Evolutionary conservation across 805 yeast species (phyloP), one percentile per base, ranked within the genome.

Genomic region (Schwanniomyces yamadae): DNA sequence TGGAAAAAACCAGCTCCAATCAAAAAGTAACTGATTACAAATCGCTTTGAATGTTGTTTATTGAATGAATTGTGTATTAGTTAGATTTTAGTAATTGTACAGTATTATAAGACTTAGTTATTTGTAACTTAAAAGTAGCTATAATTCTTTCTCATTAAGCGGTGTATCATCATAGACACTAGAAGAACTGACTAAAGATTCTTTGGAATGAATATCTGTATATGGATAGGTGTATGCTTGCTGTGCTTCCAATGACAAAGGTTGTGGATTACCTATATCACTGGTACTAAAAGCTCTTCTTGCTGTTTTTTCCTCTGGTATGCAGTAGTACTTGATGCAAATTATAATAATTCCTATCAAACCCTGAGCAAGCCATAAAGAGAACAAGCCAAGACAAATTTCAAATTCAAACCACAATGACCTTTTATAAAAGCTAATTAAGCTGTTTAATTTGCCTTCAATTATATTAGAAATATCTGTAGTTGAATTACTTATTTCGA

Each of bases 1-100:
- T 82, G 87, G 85, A 76, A 77, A 52, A 76, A 69, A 46, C 85
- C 85, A 5, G 72, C 73, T 2, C 66, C 73, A 7, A 63, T 60
- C 35, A 67, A 67, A 54, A 63, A 63, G 42, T 58, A 48, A 42
- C 13, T 13, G 8, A 3, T 27, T 10, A 16, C 17, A 16, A 27
- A 27, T 27, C n/a, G n/a, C n/a, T 27, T 16, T 27, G 29, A 27
- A 27, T 15, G 15, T 16, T 27, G 20, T 27, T 16, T 27, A 27
- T 16, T 15, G 14, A 27, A 10, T 27, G 11, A 16, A 12, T 22
- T n/a, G n/a, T n/a, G n/a, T n/a, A n/a, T n/a, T n/a, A n/a, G n/a
- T n/a, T n/a, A n/a, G n/a, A n/a, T n/a, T n/a, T n/a, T n/a, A n/a
- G n/a, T n/a, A n/a, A n/a, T n/a, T n/a, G n/a, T n/a, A n/a, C n/a